A percentile compares a stretch with the other conserved stretches of the same genome.
These are phyloP conservation scores for Tulasnella sp. DNA, from an alignment of 768 basidiomycete species.

Conservation along the genomic window DNA sequence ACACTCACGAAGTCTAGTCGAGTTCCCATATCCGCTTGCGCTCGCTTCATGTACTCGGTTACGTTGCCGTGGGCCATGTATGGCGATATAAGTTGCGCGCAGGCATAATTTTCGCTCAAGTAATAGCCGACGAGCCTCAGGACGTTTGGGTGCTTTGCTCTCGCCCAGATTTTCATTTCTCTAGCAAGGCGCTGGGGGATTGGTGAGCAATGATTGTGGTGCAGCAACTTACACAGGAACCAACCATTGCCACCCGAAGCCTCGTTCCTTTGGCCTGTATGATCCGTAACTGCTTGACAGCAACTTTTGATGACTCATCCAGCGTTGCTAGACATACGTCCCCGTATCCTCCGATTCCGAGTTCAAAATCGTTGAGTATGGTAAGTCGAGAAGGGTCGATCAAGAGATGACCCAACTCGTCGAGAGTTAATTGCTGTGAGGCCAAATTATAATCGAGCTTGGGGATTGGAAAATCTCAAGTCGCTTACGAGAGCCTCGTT, in stretches of 20 bases:
- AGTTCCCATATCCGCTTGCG: neutral
- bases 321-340: neutral
- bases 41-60: neutral
- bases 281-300: neutral
- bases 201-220: neutral
- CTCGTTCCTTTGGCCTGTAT: neutral
- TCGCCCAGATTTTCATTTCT: neutral
- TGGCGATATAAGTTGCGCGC: neutral
- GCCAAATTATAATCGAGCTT: neutral
- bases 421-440: neutral
- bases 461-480: neutral
- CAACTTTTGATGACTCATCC: neutral
- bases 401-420: neutral
- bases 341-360: neutral
- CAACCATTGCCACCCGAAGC: neutral
- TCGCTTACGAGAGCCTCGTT: neutral
- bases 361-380: neutral
- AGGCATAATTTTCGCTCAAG: neutral
- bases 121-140: neutral
- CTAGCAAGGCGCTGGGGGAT: neutral
- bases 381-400: neutral
- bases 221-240: neutral
- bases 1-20: neutral
- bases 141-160: neutral
- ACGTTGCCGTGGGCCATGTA: neutral